Evolutionary conservation across 202 grass and related monocot genomes (phyloP).

Genomic region (Miscanthus sacchariflorus): DNA sequence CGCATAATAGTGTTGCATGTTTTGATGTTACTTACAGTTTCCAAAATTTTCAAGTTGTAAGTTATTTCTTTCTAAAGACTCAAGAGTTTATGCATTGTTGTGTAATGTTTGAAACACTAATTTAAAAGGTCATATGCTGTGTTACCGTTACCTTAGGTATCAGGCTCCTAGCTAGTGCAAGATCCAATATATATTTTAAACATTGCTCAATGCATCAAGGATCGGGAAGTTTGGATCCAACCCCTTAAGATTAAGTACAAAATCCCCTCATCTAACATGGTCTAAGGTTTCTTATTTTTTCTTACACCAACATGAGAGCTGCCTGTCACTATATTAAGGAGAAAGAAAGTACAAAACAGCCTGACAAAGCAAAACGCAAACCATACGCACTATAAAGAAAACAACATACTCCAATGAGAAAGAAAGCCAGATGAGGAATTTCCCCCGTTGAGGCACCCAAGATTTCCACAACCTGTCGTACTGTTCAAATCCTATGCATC

Average conservation of each 20-base stretch:
- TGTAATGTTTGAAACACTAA: background rate
- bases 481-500: no score
- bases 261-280: background rate
- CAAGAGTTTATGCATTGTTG: conserved; percentile 12
- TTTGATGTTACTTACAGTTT: conserved; percentile 17
- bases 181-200: background rate
- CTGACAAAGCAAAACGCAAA: no score
- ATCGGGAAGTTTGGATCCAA: background rate
- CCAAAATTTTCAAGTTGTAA: background rate
- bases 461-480: no score
- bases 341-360: background rate
- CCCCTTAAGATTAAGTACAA: background rate
- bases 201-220: background rate
- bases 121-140: conserved; percentile 1
- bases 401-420: no score
- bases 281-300: no score
- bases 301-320: no score
- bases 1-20: background rate
- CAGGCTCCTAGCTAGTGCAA: no score
- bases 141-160: background rate
- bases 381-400: no score
- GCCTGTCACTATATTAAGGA: background rate
- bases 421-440: no score
- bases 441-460: no score
- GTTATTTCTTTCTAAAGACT: background rate